Base-by-base conservation (phyloP, 208 protist species). In the Trypanosoma melophagium region DNA sequence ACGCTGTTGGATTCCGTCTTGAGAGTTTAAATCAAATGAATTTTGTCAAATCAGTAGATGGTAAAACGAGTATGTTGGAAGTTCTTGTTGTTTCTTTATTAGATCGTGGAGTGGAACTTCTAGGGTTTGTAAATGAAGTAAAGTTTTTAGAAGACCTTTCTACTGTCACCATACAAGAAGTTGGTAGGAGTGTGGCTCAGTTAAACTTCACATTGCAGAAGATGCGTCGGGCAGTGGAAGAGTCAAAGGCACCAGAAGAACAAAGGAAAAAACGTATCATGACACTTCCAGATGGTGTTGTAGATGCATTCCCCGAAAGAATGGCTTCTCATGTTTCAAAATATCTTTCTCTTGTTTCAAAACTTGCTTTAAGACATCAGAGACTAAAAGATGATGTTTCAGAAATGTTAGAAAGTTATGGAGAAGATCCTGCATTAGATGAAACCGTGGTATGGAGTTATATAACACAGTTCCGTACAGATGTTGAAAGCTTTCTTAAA, bases 31-130 rank as follows among this genome's bases (percentile, higher is more conserved):
- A 56, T 56, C 83, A 90, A 63, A 74, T 94, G 57, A 82, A 69
- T 66, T 77, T 90, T 40, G 79, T 91, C 52, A 90, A 91, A 71
- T 80, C 77, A 19, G 74, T 79, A 0, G 86, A 94, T 53, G 88
- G 88, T 28, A 87, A 86, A 67, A 84, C 83, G n/a, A 90, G 82
- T 14, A 73, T 87, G 63, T 68, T 94, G 28, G 84, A 89, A 72
- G 80, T 85, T 50, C 47, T 90, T 24, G 79, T 90, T 45, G 47
- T 89, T 19, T 81, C 71, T 17, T 57, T 93, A 31, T 44, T 79
- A 17, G 78, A 82, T n/a, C 51, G 41, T 42, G 35, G 50, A n/a
- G 66, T 60, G 7, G 74, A 84, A 38, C 49, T 82, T 24, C 56
- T 92, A 58, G 22, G 59, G 38, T 92, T 92, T 58, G 61, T 79